Evolutionary conservation across 2,329 filamentous ascomycete genomes (phyloP), one percentile per base, ranked within the genome.

Genomic region (Dothidotthia symphoricarpi): DNA sequence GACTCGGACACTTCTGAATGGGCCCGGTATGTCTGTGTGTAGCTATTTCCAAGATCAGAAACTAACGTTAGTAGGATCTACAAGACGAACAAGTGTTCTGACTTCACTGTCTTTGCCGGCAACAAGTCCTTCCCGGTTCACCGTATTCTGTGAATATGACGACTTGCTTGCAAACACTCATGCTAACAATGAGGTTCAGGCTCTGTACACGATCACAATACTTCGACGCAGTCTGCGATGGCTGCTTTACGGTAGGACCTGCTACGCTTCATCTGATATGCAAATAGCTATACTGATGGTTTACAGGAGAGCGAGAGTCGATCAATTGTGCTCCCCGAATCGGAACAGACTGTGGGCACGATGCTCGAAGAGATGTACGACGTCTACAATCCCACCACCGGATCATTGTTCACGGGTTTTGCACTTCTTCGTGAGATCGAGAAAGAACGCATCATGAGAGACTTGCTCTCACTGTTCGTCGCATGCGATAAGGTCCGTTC

Each of bases 351-450:
- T 1, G 19, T 57, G 0, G 35, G 30, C 8, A 31, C 30, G 0
- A 13, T 59, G 13, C 51, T 57, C 1, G 34, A 53, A 1, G 52
- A 56, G 27, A 36, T 57, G 5, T 57, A 59, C 13, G 49, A 32
- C 4, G 39, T 45, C 0, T 45, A 49, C 28, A 55, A 55, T 27
- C 16, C 41, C 0, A 48, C 37, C 0, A 59, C 49, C 0, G 48
- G 52, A 7, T 55, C 51, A 0, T 28, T 59, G 6, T 57, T 56
- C 38, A 51, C 47, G 1, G 43, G 26, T 6, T 59, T 59, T 9
- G 47, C 45, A 0, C 40, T 53, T 1, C 30, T 38, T 2, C 28
- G 27, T 6, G 41, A 36, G 12, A 37, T 45, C 1, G 45, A 57
- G 28, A 55, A 57, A 13, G 45, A 45, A 8, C 35, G 9, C 2